A percentile compares a stretch with the other conserved stretches of the same genome.
Conservation (phyloP, 2,329 filamentous ascomycete species). For the Aureobasidium zeae region DNA sequence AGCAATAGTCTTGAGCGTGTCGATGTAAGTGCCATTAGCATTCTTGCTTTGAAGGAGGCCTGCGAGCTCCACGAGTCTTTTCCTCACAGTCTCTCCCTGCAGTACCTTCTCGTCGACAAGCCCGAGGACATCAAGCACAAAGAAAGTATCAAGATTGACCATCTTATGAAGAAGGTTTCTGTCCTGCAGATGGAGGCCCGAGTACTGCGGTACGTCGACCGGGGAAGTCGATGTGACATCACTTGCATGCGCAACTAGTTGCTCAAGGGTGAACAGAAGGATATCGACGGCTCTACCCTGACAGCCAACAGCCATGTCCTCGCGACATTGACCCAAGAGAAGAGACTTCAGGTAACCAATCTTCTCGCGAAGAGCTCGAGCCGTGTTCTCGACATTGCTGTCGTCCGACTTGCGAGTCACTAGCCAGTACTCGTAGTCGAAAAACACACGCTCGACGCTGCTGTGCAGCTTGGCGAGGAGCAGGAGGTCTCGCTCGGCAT, state of each 20-base stretch:
- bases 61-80: not conserved
- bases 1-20: not conserved
- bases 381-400: constrained; percentile 1
- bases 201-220: constrained; percentile 1
- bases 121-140: not conserved
- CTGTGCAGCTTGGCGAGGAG: constrained; percentile 9
- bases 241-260: not conserved
- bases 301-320: not conserved
- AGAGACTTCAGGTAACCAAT: not conserved
- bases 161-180: constrained; percentile 3
- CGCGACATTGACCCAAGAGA: not conserved
- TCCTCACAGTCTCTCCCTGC: not conserved
- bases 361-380: not conserved
- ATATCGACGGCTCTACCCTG: not conserved
- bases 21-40: not conserved
- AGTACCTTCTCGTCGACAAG: not conserved
- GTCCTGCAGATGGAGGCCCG: not conserved
- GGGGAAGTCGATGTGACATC: not conserved
- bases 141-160: not conserved
- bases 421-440: constrained; percentile 1
- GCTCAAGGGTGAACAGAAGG: constrained; percentile 5
- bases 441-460: constrained; percentile 1
- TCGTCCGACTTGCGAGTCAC: not conserved
- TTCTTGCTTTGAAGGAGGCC: not conserved
- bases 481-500: not conserved